These are phyloP conservation scores for Cryphonectria naterciae DNA, from an alignment of 2,329 filamentous ascomycete species.

Conservation along the genomic window DNA sequence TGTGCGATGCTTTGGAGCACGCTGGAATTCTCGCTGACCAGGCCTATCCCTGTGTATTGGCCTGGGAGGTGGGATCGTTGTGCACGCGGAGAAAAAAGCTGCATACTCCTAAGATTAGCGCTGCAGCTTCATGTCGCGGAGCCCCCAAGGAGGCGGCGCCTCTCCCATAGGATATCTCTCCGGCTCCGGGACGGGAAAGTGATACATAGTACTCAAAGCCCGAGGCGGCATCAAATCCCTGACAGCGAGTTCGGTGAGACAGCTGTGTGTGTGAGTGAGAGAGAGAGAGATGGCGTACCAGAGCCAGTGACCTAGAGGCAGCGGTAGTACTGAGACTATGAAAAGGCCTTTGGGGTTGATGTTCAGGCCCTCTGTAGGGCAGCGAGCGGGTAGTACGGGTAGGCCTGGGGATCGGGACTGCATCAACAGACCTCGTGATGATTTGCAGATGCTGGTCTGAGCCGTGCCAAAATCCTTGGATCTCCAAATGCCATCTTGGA, in stretches of 20 bases:
- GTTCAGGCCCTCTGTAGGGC: not conserved
- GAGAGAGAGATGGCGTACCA: not conserved
- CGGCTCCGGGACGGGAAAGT: not conserved
- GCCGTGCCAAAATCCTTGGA: constrained; percentile 6
- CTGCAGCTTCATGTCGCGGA: constrained; percentile 18
- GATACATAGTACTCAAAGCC: not conserved
- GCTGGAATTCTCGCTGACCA: constrained; percentile 23
- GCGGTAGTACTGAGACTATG: not conserved
- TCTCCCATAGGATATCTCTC: constrained; percentile 8
- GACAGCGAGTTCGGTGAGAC: constrained; percentile 4
- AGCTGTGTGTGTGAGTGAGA: not conserved
- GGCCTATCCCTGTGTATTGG: constrained; percentile 21
- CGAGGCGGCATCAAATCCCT: not conserved
- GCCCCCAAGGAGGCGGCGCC: constrained; percentile 3
- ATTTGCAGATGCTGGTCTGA: constrained; percentile 9
- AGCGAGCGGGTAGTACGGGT: not conserved
- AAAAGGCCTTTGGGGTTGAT: not conserved
- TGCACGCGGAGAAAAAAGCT: constrained; percentile 14
- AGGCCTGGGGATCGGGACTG: not conserved
- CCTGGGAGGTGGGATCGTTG: not conserved
- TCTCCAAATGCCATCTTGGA: constrained; percentile 21
- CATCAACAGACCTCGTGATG: constrained; percentile 4
- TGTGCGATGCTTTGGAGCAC: constrained; percentile 15
- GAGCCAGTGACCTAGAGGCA: not conserved
- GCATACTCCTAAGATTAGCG: constrained; percentile 14